These are phyloP conservation scores for Solanum pimpinellifolium DNA, from an alignment of 257 asterid genomes.

Conservation along the genomic window DNA sequence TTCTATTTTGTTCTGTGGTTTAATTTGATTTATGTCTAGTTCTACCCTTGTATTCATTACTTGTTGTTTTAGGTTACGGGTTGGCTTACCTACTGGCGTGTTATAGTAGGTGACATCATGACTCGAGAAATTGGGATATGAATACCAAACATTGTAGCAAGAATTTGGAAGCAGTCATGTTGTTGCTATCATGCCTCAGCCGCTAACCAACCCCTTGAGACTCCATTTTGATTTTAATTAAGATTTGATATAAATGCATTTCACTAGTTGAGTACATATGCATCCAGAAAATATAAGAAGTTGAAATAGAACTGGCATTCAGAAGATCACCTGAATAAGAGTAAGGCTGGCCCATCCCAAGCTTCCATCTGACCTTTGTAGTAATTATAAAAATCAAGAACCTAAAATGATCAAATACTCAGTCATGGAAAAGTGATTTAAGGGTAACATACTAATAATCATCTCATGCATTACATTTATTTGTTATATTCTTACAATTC, in stretches of 20 bases:
- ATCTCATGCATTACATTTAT: not conserved
- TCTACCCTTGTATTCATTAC: not conserved
- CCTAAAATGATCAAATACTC: slow-evolving; percentile 31
- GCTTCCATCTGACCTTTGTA: slow-evolving; percentile 99
- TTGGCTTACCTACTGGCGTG: not conserved
- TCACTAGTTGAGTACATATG: not conserved
- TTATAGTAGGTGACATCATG: not conserved
- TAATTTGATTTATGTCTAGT: not conserved
- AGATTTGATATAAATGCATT: not conserved
- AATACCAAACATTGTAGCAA: not conserved
- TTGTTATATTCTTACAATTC: not conserved
- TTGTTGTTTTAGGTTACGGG: not conserved
- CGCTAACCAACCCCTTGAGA: not conserved
- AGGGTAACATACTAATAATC: not conserved
- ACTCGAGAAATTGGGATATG: not conserved
- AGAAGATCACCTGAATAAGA: slow-evolving; percentile 78
- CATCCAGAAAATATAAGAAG: not conserved
- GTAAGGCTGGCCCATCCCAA: slow-evolving; percentile 99
- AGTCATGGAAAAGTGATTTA: slow-evolving; percentile 9
- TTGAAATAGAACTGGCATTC: slow-evolving; percentile 9
- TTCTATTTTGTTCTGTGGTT: not conserved
- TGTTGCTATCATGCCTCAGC: not conserved
- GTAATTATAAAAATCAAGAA: slow-evolving; percentile 85
- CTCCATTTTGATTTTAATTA: not conserved
- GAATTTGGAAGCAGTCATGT: not conserved